phyloP scores from a whole-genome alignment of 164 flowering plant genomes.

The Vitis labrusca region DNA sequence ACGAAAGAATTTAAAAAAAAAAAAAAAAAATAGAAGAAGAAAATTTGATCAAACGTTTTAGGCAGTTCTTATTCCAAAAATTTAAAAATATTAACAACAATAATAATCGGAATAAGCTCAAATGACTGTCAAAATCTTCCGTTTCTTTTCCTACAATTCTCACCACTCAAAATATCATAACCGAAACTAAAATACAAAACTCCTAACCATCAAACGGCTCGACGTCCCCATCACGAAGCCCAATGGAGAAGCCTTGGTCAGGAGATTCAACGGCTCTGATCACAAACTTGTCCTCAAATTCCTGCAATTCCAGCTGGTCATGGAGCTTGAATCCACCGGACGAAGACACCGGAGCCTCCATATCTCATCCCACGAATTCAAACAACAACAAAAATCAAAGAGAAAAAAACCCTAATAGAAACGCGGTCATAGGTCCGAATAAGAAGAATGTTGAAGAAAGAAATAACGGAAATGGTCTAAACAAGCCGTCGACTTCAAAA shows the following conservation, averaged over 20 bases:
- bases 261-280: conserved; percentile 57
- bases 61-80: no score
- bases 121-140: background rate
- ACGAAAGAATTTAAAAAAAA: background rate
- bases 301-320: conserved; percentile 60
- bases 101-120: background rate
- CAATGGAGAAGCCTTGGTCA: conserved; percentile 57
- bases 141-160: background rate
- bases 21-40: no score
- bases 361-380: no score
- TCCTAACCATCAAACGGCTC: conserved; percentile 39
- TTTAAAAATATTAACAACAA: background rate
- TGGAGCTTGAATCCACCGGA: conserved; percentile 55
- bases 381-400: no score
- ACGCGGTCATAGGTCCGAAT: no score
- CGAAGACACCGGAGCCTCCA: conserved; percentile 8
- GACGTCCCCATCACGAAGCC: conserved; percentile 60
- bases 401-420: no score
- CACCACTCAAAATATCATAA: background rate
- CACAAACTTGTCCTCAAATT: conserved; percentile 68
- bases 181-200: background rate
- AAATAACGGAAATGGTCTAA: background rate
- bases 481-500: background rate
- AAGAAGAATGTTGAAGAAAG: background rate
- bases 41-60: no score